Base-by-base conservation (phyloP, 768 basidiomycete genomes). In the Tylopilus subfusipes region DNA sequence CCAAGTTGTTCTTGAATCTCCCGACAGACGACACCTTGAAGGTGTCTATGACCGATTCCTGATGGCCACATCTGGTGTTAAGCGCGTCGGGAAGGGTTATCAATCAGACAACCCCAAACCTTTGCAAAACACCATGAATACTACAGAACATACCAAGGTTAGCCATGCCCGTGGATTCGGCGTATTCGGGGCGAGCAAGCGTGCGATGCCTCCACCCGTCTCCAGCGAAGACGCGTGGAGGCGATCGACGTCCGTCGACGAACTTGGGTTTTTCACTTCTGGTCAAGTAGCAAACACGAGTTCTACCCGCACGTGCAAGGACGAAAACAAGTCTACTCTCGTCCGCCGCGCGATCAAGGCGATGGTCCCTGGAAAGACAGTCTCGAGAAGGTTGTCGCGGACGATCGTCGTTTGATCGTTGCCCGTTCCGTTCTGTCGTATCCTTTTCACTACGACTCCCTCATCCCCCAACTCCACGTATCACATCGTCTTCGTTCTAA, bases 41-140 rank as follows among this genome's bases (percentile, higher is more conserved):
- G 82, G 82, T 52, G 85, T 87, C 18, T 93, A 92, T 56, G 90
- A 93, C 60, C 82, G 86, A 39, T 86, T 91, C 74, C 75, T 92
- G 27, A 88, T 90, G 86, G 85, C 88, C 12, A 88, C 87, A 1
- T 81, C 84, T 2, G 86, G 86, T 25, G 89, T 93, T 38, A 90
- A 85, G 64, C 86, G 89, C 27, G 72, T 87, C 9, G 90, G 90
- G 4, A 84, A 82, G 63, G 90, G 90, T 8, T 91, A 92, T 61
- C 87, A 92, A 68, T 90, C 88, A 2, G 82, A 88, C 49, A 81
- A 80, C 57, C 51, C 71, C 49, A 78, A 74, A 22, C 76, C 82
- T 4, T 63, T 77, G 38, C 68, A 68, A 6, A 75, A 76, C 55
- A 61, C 53, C 16, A 4, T 62, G 63, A 54, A 54, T 40, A 53